These are phyloP conservation scores for Candida gigantensis DNA, from an alignment of 1,139 yeast species.

Conservation along the genomic window DNA sequence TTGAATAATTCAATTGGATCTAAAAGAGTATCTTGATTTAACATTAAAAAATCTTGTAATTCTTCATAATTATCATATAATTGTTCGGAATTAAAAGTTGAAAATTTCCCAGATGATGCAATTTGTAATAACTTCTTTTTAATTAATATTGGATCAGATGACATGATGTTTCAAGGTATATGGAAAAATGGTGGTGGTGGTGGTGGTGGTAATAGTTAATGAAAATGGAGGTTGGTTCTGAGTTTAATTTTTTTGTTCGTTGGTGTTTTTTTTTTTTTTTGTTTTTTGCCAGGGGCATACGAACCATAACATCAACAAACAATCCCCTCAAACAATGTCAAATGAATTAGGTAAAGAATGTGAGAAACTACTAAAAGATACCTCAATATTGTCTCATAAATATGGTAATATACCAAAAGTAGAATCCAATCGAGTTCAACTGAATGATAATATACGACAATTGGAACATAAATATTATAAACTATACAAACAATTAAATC, in stretches of 20 bases:
- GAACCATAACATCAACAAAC: not conserved
- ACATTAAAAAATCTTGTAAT: constrained; percentile 29
- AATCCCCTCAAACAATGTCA: constrained; percentile 16
- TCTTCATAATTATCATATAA: constrained; percentile 34
- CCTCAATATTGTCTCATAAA: constrained; percentile 26
- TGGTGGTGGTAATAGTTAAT: not conserved
- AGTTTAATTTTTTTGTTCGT: constrained; percentile 4
- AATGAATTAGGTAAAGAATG: constrained; percentile 22
- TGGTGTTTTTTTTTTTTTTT: constrained; percentile 2
- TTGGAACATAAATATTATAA: constrained; percentile 25
- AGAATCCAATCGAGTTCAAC: constrained; percentile 1
- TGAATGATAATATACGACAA: constrained; percentile 10
- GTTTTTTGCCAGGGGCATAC: no score
- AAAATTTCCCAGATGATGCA: constrained; percentile 36
- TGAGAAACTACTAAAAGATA: constrained; percentile 21
- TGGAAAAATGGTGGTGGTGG: no score
- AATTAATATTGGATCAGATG: constrained; percentile 16
- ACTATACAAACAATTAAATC: constrained; percentile 23
- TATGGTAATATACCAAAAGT: constrained; percentile 31
- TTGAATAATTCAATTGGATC: constrained; percentile 55
- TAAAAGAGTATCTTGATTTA: constrained; percentile 26
- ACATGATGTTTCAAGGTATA: no score
- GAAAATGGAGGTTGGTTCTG: no score
- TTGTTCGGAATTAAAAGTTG: constrained; percentile 38
- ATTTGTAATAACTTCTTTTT: constrained; percentile 28